Conservation (phyloP, 2,329 filamentous ascomycete species). For the Biscogniauxia sp. region DNA sequence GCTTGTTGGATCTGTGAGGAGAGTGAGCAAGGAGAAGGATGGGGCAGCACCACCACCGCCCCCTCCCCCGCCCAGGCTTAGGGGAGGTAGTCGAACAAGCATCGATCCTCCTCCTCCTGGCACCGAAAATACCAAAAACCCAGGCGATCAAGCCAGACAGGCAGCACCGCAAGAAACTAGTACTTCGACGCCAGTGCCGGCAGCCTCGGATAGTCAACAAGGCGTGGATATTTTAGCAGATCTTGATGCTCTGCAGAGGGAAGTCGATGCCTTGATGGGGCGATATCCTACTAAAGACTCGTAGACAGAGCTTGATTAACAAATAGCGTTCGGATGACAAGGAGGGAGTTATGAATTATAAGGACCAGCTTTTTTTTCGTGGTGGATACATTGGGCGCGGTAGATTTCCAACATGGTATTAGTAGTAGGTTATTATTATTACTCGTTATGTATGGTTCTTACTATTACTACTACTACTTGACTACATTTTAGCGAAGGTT, state of each 20-base stretch:
- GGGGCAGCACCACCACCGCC: constrained; percentile 44
- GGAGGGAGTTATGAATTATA: neutral
- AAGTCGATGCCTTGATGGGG: constrained; percentile 67
- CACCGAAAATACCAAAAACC: constrained; percentile 23
- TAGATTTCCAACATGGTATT: too few species aligned
- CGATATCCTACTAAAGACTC: constrained; percentile 32
- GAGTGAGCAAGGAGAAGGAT: constrained; percentile 32
- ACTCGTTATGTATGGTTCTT: too few species aligned
- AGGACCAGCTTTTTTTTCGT: too few species aligned
- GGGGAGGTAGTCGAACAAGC: constrained; percentile 46
- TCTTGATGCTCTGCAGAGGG: constrained; percentile 67
- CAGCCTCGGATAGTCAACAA: constrained; percentile 31
- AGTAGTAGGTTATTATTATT: too few species aligned
- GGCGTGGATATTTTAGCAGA: constrained; percentile 67
- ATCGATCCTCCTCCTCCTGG: constrained; percentile 32
- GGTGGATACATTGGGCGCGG: too few species aligned
- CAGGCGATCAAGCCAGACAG: constrained; percentile 31
- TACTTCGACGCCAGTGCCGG: constrained; percentile 18
- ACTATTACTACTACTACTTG: too few species aligned
- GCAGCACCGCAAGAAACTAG: constrained; percentile 14
- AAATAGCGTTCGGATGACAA: constrained; percentile 1
- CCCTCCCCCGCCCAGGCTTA: constrained; percentile 46
- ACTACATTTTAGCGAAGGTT: too few species aligned
- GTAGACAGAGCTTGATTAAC: constrained; percentile 1
- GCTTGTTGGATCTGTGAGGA: constrained; percentile 28